A percentile compares a stretch with the other conserved stretches of the same genome.
Evolutionary conservation across 2,329 filamentous ascomycete genomes (phyloP).

Genomic region (Fusarium avenaceum): DNA sequence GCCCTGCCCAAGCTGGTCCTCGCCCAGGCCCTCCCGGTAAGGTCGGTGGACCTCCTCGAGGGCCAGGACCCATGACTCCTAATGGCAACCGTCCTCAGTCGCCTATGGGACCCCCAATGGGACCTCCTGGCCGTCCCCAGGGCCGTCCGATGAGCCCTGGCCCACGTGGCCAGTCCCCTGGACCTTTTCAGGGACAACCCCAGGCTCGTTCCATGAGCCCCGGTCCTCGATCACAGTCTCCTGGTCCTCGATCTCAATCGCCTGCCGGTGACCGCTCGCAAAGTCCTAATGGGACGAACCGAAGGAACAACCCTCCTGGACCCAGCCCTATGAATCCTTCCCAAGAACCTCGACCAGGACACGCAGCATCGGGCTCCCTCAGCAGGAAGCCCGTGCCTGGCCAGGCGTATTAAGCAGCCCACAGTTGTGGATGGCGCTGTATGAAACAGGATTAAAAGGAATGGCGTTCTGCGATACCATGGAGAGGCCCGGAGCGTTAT

Average conservation of each 20-base stretch:
- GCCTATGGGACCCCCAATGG: constrained; percentile 55
- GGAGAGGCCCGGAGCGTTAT: constrained; percentile 42
- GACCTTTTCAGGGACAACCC: constrained; percentile 8
- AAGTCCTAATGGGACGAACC: constrained; percentile 59
- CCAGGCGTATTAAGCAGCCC: constrained; percentile 59
- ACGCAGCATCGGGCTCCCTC: constrained; percentile 59
- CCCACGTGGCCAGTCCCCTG: constrained; percentile 44
- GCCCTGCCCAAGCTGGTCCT: constrained; percentile 67
- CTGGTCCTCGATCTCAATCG: constrained; percentile 60
- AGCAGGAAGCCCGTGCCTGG: constrained; percentile 70
- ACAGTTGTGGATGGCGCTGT: constrained; percentile 31
- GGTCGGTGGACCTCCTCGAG: constrained; percentile 41
- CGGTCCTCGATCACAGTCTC: constrained; percentile 60
- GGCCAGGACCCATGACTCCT: constrained; percentile 48
- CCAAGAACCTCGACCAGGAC: constrained; percentile 51
- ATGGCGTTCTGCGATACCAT: constrained; percentile 51
- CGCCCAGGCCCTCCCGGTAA: constrained; percentile 68
- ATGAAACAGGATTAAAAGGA: constrained; percentile 46
- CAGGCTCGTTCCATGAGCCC: constrained; percentile 36
- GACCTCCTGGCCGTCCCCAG: constrained; percentile 51
- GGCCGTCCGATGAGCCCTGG: constrained; percentile 58
- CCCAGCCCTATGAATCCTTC: constrained; percentile 63
- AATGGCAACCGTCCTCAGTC: constrained; percentile 51
- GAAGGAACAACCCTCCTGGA: constrained; percentile 60
- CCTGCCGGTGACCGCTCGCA: constrained; percentile 51